Evolutionary conservation across 352 stramenopile genomes (phyloP), one percentile per base, ranked within the genome.

Genomic region (Phytophthora macrochlamydospora): DNA sequence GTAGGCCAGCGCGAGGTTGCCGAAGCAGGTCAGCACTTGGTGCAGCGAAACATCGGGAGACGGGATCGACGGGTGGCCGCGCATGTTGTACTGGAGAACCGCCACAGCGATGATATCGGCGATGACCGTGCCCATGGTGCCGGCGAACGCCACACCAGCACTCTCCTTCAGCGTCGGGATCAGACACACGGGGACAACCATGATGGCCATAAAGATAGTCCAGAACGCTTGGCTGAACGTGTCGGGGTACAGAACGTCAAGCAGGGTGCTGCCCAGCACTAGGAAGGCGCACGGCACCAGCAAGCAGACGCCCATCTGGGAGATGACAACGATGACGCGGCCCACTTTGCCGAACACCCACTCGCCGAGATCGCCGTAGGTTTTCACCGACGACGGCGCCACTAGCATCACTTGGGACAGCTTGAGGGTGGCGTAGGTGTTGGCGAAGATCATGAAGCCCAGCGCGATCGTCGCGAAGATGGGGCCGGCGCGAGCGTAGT

Each of bases 1-100:
- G 56, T 83, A 83, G 1, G 75, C 72, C 14, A 74, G 60, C 7
- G 66, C 62, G 4, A 74, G 38, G 53, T 76, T 83, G 18, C 75
- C 75, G 43, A 82, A 82, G 0, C 61, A 67, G 3, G 70, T 72
- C 3, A 71, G 55, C 4, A 80, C 61, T 51, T 79, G 67, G 48
- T 76, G 62, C 51, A 82, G 61, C 33, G 67, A 59, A 9, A 82
- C 43, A 8, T 69, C 40, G 5, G 74, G 71, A 29, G 56, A 48
- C 14, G 68, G 67, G 48, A 72, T 56, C 49, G 63, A 57, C 50
- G 70, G 66, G 43, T 76, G 70, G 59, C 67, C 70, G 11, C 48
- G 46, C 72, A 80, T 75, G 30, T 68, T 64, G 62, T 71, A 62
- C 31, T 77, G 57, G 24, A 80, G 51, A 11, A 80, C 33, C n/a